Evolutionary conservation across 2,329 filamentous ascomycete species (phyloP).

Genomic region (Ophiocordyceps australis): DNA sequence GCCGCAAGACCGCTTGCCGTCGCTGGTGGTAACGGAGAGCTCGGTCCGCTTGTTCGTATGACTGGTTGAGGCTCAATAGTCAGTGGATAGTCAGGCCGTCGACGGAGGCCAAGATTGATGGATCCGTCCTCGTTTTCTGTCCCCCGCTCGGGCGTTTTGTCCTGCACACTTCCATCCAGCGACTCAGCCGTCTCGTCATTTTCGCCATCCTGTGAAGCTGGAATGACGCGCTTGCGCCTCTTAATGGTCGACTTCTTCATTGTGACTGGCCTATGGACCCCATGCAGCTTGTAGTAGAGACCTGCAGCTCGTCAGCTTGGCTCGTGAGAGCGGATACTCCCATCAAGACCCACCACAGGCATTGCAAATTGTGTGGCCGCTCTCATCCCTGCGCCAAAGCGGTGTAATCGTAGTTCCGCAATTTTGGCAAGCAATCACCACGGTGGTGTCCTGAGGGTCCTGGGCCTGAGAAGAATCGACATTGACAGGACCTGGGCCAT

Average conservation of each 20-base stretch:
- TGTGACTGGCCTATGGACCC: conserved; percentile 79
- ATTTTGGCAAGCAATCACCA: conserved; percentile 84
- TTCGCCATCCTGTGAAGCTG: conserved; percentile 41
- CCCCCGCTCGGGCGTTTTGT: conserved; percentile 27
- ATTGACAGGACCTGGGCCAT: conserved; percentile 13
- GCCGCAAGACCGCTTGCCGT: conserved; percentile 27
- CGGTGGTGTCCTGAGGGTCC: conserved; percentile 12
- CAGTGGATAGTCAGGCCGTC: conserved; percentile 24
- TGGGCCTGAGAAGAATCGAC: conserved; percentile 15
- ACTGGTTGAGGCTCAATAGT: conserved; percentile 28
- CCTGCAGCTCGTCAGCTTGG: conserved; percentile 28
- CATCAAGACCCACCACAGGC: conserved; percentile 52
- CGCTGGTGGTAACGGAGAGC: conserved; percentile 22
- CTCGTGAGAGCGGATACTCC: neutral
- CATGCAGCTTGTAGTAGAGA: conserved; percentile 91
- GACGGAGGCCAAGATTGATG: conserved; percentile 39
- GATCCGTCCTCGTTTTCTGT: conserved; percentile 45
- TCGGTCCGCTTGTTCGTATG: conserved; percentile 21
- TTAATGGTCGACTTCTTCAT: conserved; percentile 99
- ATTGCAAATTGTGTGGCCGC: conserved; percentile 94
- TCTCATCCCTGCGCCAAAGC: conserved; percentile 85
- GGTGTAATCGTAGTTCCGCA: conserved; percentile 94
- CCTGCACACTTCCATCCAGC: conserved; percentile 17
- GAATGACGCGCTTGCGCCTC: conserved; percentile 83
- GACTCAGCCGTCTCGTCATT: conserved; percentile 29